phyloP scores from a whole-genome alignment of 495 filamentous ascomycete species.

The Aspergillus bridgeri region DNA sequence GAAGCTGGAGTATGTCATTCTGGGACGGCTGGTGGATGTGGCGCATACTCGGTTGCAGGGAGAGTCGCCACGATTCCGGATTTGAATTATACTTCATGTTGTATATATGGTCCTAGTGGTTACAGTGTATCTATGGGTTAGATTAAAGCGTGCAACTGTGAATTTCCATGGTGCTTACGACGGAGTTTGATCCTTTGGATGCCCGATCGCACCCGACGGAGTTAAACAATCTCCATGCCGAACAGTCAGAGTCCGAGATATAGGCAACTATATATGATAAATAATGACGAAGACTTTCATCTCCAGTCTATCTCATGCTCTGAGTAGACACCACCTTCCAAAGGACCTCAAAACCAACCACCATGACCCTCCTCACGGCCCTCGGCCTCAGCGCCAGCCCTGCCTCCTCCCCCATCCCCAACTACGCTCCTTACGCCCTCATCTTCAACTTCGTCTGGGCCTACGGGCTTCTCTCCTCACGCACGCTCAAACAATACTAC shows the following conservation, averaged over 20 bases:
- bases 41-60: constrained; percentile 11
- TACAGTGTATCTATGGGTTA: too few relatives aligned
- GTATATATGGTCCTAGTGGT: neutral
- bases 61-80: constrained; percentile 4
- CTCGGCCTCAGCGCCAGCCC: constrained; percentile 22
- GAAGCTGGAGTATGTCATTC: constrained; percentile 51
- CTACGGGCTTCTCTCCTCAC: constrained; percentile 46
- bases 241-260: neutral
- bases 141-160: too few relatives aligned
- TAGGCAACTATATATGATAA: too few relatives aligned
- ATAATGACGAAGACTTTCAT: too few relatives aligned
- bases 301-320: neutral
- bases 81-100: neutral
- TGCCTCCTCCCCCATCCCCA: constrained; percentile 14
- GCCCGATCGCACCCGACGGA: neutral
- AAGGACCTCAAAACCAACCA: constrained; percentile 5
- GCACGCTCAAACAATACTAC: constrained; percentile 44
- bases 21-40: constrained; percentile 21
- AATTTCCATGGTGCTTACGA: too few relatives aligned
- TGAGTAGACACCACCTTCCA: neutral
- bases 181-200: neutral
- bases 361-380: constrained; percentile 14
- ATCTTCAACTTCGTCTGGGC: constrained; percentile 48
- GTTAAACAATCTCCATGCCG: neutral
- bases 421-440: constrained; percentile 39